Base-by-base conservation (phyloP, 139 green algal species). In the Chlorella sp. region DNA sequence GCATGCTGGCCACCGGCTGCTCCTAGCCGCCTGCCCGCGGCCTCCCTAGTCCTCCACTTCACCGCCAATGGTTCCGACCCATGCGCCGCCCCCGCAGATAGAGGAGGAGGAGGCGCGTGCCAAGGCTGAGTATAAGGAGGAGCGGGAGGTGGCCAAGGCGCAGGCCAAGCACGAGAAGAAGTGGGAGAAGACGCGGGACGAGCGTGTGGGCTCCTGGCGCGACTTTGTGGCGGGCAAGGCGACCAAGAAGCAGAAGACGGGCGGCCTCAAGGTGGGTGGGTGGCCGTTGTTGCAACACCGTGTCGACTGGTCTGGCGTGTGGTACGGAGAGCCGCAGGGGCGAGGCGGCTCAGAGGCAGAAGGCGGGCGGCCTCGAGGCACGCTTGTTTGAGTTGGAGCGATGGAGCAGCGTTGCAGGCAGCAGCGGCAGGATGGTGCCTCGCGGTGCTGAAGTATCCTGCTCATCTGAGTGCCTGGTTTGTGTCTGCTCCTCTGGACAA, bases 141-240 rank as follows among this genome's bases (percentile, higher is more conserved):
- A 97, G 84, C 92, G 93, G 84, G 92, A 95, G 81, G 87, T 93
- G 58, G 82, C 90, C 73, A 96, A 96, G 84, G 68, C 87, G 32
- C 83, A 87, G 84, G 87, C 87, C 69, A 88, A 96, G 81, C 86
- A 95, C 65, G 88, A 96, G 32, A 94, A 98, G 87, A 81, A 43
- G 65, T 98, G 95, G 96, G 96, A 98, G 90, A 91, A 87, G n/a
- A 92, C 77, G 5, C 90, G 95, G 3, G 95, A 98, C 34, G 84
- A 87, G 38, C 91, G 95, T 14, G 94, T 97, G 41, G 91, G 89
- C 48, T 92, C 72, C 14, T 98, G 95, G 95, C 89, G 94, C 5
- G 91, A 94, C 76, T 96, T 95, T 85, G 82, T 91, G 83, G 89
- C 84, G 28, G 90, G 92, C 68, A 94, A 94, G 85, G 76, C n/a